Conservation (phyloP, 2,329 filamentous ascomycete species). For the Mycogone perniciosa region DNA sequence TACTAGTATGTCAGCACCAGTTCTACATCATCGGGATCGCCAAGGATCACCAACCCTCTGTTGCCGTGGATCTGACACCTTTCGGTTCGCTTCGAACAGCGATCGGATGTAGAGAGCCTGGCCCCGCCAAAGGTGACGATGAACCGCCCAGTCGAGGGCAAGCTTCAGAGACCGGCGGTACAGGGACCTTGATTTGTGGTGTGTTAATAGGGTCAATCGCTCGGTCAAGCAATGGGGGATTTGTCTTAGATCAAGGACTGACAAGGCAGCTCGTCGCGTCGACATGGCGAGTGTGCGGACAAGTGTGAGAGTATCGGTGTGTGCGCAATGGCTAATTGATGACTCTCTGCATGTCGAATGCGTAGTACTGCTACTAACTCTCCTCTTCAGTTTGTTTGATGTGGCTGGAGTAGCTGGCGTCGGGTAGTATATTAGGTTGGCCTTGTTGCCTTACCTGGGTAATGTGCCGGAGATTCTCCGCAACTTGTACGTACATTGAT, state of each 20-base stretch:
- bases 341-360: too few species aligned
- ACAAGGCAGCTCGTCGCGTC: constrained; percentile 45
- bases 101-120: constrained; percentile 94
- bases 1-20: neutral
- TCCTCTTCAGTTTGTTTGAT: too few species aligned
- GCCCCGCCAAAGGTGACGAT: constrained; percentile 87
- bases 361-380: too few species aligned
- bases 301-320: too few species aligned
- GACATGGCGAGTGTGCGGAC: constrained; percentile 18
- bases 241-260: constrained; percentile 22
- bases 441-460: too few species aligned
- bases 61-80: constrained; percentile 76
- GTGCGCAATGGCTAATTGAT: too few species aligned
- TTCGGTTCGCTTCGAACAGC: constrained; percentile 88
- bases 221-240: neutral
- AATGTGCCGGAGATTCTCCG: too few species aligned
- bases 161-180: constrained; percentile 93
- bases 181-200: constrained; percentile 50
- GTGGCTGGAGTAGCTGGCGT: too few species aligned
- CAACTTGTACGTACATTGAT: too few species aligned
- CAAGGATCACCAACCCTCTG: constrained; percentile 61
- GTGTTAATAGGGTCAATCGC: constrained; percentile 14
- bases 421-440: too few species aligned
- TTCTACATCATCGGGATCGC: neutral
- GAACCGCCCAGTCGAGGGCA: constrained; percentile 89